These are phyloP conservation scores for Fusarium oxysporum DNA, from an alignment of 2,329 filamentous ascomycete species.

Conservation along the genomic window DNA sequence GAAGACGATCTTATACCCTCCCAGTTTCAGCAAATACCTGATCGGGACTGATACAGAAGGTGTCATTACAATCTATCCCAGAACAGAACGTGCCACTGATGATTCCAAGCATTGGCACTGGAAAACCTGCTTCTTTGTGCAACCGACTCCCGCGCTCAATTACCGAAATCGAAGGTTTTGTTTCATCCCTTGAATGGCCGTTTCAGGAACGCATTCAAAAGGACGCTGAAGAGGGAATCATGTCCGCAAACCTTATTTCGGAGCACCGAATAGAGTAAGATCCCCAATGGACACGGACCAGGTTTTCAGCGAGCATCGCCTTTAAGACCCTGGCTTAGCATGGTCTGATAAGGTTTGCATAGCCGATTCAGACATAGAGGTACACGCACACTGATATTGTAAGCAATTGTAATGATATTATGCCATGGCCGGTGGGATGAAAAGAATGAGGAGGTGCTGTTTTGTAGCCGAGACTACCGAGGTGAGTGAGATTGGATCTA, in stretches of 20 bases:
- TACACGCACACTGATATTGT: not conserved
- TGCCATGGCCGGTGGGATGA: conserved; percentile 1
- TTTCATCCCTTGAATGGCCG: not conserved
- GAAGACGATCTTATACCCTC: conserved; percentile 4
- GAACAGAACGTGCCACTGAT: not conserved
- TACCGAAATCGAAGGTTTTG: conserved; percentile 12
- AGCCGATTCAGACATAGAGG: not conserved
- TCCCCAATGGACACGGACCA: not conserved
- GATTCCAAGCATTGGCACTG: not conserved
- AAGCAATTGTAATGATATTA: not conserved
- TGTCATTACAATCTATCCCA: not conserved
- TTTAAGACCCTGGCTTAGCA: not conserved
- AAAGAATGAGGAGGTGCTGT: not conserved
- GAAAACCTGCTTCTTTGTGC: not conserved
- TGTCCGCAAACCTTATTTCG: conserved; percentile 22
- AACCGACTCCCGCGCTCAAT: not conserved
- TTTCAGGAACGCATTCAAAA: conserved; percentile 18
- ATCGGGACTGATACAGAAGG: not conserved
- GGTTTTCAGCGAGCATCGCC: not conserved
- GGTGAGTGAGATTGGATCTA: not conserved
- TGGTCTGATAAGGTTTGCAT: not conserved
- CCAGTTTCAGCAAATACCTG: not conserved
- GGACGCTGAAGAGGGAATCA: conserved; percentile 8
- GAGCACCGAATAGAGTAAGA: not conserved
- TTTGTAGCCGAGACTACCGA: conserved; percentile 9